Percentiles rank a stretch among this genome's conserved stretches.
Evolutionary conservation across 2,329 filamentous ascomycete genomes (phyloP).

Genomic region (Raffaelea ambrosiae): DNA sequence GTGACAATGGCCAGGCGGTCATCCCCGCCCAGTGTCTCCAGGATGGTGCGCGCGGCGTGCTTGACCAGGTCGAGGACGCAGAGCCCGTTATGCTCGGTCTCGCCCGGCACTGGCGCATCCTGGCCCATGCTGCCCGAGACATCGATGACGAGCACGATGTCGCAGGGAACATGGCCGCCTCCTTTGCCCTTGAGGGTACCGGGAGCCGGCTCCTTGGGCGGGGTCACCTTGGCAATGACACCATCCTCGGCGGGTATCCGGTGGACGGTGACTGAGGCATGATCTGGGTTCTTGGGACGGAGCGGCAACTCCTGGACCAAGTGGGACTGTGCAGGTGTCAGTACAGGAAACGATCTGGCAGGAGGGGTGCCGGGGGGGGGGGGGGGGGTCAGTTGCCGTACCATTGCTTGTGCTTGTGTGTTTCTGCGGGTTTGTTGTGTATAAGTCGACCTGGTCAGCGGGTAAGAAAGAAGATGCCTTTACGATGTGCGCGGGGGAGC

Average conservation of each 20-base stretch:
- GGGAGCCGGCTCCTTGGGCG: conserved; percentile 27
- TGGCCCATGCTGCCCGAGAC: conserved; percentile 48
- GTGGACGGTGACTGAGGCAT: conserved; percentile 16
- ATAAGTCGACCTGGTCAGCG: too few species aligned
- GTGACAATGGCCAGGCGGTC: conserved; percentile 52
- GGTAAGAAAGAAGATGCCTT: too few species aligned
- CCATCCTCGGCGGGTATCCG: conserved; percentile 28
- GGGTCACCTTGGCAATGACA: conserved; percentile 36
- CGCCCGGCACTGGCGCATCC: conserved; percentile 37
- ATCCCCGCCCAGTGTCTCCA: conserved; percentile 40
- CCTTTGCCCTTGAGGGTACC: neutral
- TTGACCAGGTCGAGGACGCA: conserved; percentile 51
- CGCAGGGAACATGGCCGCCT: conserved; percentile 45
- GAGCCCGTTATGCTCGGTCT: conserved; percentile 39
- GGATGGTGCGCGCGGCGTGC: conserved; percentile 49
- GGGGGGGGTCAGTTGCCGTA: too few species aligned
- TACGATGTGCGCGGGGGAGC: too few species aligned
- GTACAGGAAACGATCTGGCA: too few species aligned
- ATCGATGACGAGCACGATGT: conserved; percentile 55
- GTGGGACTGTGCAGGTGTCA: too few species aligned
- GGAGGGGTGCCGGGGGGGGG: too few species aligned
- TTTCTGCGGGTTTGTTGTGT: too few species aligned
- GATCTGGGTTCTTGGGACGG: neutral
- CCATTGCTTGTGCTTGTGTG: too few species aligned
- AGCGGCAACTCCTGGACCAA: neutral